A percentile compares a stretch with the other conserved stretches of the same genome.
Conservation (phyloP, 129 eudicot species). For the Tagetes patula region DNA sequence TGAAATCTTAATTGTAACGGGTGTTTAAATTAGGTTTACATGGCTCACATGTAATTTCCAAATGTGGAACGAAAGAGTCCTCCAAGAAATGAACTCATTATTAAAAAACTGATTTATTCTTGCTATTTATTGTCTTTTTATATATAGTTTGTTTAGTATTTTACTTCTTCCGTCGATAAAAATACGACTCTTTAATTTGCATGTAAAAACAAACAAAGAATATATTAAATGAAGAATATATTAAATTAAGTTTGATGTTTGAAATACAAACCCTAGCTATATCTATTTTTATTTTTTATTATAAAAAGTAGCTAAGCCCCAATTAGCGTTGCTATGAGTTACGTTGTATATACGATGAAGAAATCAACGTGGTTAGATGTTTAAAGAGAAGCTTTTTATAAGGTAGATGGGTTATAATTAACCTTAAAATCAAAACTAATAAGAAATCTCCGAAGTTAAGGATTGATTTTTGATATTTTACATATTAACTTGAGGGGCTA, state of each 20-base stretch:
- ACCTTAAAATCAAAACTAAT: no score
- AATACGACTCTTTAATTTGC: neutral
- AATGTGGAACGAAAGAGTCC: constrained; percentile 36
- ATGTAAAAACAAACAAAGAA: neutral
- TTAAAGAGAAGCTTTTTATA: no score
- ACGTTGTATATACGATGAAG: no score
- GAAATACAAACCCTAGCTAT: neutral
- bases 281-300: no score
- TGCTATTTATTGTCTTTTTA: constrained; percentile 22
- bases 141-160: constrained; percentile 28
- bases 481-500: no score
- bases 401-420: no score
- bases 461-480: no score
- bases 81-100: constrained; percentile 30
- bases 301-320: no score
- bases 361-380: no score
- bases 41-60: constrained; percentile 27
- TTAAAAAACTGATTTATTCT: constrained; percentile 10
- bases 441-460: no score
- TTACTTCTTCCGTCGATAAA: constrained; percentile 17
- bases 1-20: constrained; percentile 12
- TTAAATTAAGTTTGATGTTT: constrained; percentile 1
- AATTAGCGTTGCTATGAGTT: no score
- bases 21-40: constrained; percentile 23
- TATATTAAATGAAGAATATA: no score